phyloP scores from a whole-genome alignment of 257 asterid genomes.

The Solanum ossicruentum region DNA sequence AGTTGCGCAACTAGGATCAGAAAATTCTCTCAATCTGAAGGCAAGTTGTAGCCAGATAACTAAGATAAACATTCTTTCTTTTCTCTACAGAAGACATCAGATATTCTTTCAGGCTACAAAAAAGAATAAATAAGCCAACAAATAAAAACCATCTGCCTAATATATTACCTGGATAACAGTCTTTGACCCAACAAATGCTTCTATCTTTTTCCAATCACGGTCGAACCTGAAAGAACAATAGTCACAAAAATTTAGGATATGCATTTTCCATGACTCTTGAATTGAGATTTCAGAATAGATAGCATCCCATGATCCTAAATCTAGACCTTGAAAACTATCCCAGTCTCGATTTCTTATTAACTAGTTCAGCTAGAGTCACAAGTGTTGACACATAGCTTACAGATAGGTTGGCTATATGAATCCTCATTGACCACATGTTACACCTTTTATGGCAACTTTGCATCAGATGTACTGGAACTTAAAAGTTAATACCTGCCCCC shows the following conservation, averaged over 20 bases:
- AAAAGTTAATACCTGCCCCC: neutral
- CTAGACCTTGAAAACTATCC: neutral
- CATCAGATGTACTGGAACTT: neutral
- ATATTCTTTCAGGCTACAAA: neutral
- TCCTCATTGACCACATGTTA: neutral
- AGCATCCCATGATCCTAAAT: neutral
- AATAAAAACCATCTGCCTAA: neutral
- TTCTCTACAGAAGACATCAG: neutral
- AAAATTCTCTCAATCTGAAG: neutral
- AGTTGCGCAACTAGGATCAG: neutral
- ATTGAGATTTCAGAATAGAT: neutral
- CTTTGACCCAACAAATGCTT: constrained; percentile 77
- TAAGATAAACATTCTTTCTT: neutral
- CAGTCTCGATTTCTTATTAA: neutral
- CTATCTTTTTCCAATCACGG: constrained; percentile 88
- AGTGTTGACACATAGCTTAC: neutral
- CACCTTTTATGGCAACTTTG: neutral
- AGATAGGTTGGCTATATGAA: neutral
- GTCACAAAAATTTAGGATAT: neutral
- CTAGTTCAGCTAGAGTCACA: neutral
- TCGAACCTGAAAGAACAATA: constrained; percentile 41
- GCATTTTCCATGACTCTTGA: neutral
- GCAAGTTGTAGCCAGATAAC: neutral
- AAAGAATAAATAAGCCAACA: neutral
- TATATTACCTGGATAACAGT: constrained; percentile 61